Evolutionary conservation across 768 basidiomycete genomes (phyloP).

Genomic region (Naganishia onofrii): DNA sequence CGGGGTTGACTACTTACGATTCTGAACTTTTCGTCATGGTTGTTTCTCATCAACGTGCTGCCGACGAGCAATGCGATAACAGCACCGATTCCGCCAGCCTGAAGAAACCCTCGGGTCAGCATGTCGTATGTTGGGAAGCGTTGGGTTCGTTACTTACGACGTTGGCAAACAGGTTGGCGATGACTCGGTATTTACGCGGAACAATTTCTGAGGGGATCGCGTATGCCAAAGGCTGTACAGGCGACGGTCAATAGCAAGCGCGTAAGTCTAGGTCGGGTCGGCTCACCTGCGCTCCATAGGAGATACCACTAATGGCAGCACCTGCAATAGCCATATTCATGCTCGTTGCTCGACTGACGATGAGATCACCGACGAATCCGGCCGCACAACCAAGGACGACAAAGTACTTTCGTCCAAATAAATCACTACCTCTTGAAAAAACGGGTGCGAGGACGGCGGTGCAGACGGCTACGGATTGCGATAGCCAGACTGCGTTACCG

Average conservation of each 20-base stretch:
- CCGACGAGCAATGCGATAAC: constrained; percentile 3
- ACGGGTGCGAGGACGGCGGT: constrained; percentile 18
- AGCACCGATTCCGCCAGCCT: constrained; percentile 18
- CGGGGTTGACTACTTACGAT: background rate
- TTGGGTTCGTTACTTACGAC: background rate
- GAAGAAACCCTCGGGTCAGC: background rate
- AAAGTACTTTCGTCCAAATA: constrained; percentile 18
- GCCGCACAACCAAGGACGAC: constrained; percentile 5
- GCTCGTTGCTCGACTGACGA: constrained; percentile 13
- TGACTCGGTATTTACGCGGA: constrained; percentile 14
- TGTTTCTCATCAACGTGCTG: constrained; percentile 14
- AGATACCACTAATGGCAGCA: constrained; percentile 9
- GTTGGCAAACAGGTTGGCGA: constrained; percentile 4
- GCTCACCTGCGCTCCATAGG: constrained; percentile 16
- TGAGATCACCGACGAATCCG: constrained; percentile 15
- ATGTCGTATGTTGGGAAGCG: no score
- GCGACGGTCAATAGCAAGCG: background rate
- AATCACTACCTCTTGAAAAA: constrained; percentile 8
- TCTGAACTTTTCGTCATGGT: constrained; percentile 8
- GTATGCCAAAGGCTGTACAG: constrained; percentile 6
- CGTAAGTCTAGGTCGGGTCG: no score
- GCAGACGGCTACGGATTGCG: constrained; percentile 1
- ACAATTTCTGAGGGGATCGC: constrained; percentile 20
- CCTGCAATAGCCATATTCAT: constrained; percentile 25
- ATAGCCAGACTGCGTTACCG: constrained; percentile 3